Evolutionary conservation across 2,329 filamentous ascomycete genomes (phyloP), one percentile per base, ranked within the genome.

Genomic region (Fusarium newnesense): DNA sequence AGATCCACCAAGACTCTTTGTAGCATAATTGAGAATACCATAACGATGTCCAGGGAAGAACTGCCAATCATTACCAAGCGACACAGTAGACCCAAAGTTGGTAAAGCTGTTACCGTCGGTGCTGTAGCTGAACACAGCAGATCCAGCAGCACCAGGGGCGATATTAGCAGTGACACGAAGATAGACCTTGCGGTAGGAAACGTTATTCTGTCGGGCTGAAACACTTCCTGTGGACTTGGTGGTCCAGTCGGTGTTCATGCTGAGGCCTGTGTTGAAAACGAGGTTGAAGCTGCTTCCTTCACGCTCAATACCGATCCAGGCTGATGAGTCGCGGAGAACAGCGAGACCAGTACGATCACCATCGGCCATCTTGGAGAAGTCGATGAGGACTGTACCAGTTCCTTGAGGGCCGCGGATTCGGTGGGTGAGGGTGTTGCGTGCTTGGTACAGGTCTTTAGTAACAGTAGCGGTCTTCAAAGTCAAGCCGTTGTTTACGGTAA

Each of bases 401-500:
- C 64, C 64, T 12, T 61, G 54, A 0, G 64, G 64, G 9, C 64
- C 64, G 0, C 64, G 63, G 7, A 67, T 67, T 8, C 63, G 63
- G 1, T 67, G 63, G 0, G 53, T 67, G 4, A 67, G 28, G 1
- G 64, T 67, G 18, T 67, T 67, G 12, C 64, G 63, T 18, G 64
- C 64, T 26, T 67, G 63, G 19, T 67, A 67, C 0, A 67, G 18
- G 19, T 67, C 64, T 6, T 67, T 67, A 5, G 64, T 67, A 5
- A 67, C 63, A 5, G 64, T 67, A 0, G 43, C 64, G 2, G 64
- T 67, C 3, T 64, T 64, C 8, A 67, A 30, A 7, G 63, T 67
- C 3, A 67, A n/a, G 9, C 64, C 64, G 18, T 67, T 67, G 46
- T 53, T 61, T 2, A 67, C 63, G 1, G 36, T 60, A 1, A 67